Percentiles rank a stretch among this genome's conserved stretches.
Conservation (phyloP, 306 rosid species). For the Styphnolobium japonicum region DNA sequence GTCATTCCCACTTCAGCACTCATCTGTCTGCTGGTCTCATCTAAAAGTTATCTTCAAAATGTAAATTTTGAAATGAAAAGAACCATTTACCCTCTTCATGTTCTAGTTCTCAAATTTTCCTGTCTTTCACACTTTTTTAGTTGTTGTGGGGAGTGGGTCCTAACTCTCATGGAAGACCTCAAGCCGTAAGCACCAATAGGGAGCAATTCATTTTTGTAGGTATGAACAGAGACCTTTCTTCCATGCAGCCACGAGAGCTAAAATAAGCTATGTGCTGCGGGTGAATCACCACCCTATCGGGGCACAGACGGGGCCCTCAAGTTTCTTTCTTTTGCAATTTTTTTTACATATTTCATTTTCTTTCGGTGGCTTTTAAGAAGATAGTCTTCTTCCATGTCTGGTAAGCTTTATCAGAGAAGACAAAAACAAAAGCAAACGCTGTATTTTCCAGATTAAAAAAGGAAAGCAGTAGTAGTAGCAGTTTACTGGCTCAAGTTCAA, state of each 20-base stretch:
- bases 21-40: not conserved
- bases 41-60: not conserved
- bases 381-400: not conserved
- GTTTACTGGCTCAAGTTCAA: not conserved
- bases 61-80: not conserved
- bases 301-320: constrained; percentile 13
- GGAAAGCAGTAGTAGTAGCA: not conserved
- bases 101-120: not conserved
- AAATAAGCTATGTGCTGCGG: not conserved
- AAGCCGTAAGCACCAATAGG: not conserved
- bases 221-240: not conserved
- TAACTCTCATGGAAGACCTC: not conserved
- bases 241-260: constrained; percentile 6
- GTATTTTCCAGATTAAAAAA: not conserved
- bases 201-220: not conserved
- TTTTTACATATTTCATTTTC: not conserved
- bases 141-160: not conserved
- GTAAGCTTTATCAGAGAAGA: constrained; percentile 31
- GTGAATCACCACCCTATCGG: constrained; percentile 14
- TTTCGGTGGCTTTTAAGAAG: constrained; percentile 10
- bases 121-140: not conserved
- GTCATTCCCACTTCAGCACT: not conserved
- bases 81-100: not conserved
- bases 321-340: not conserved
- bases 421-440: constrained; percentile 25